Evolutionary conservation across 306 rosid genomes (phyloP), one percentile per base, ranked within the genome.

Genomic region (Vicia villosa): DNA sequence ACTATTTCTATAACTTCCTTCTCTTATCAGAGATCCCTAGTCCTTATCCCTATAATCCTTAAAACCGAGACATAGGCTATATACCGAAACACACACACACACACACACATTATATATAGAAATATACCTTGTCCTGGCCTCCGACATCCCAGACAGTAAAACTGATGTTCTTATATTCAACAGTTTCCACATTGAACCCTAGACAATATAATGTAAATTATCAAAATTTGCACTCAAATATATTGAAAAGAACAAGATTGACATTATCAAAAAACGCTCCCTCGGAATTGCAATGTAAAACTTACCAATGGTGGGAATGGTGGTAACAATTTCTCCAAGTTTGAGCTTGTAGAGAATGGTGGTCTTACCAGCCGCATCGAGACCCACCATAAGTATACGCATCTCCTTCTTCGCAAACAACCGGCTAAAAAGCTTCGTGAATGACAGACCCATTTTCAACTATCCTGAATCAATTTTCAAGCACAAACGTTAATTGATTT

Each of bases 111-210:
- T 22, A 15, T 43, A 45, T 1, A 28, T 7, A 28, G 12, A 57
- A 10, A 38, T 38, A 64, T 64, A 91, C 97, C 96, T 89, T 89
- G 88, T 88, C 94, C 72, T 91, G 96, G 72, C 96, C 97, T 45
- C 97, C 97, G 13, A 91, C 96, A 84, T 91, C 97, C 97, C 97
- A 91, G 56, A 91, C 97, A 46, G 97, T 91, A 76, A 91, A 91
- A 88, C 97, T 91, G 79, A 91, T 91, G 96, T 91, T 91, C 86
- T 91, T 89, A 70, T 91, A 91, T 75, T 89, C 96, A 68, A 91
- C 96, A 6, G 97, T 91, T 87, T 91, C 97, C 75, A 91, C 97
- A 58, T 91, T 91, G 77, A 91, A 91, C 38, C 97, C 97, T 91
- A 75, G 52, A 70, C 34, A 70, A 59, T 60, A 63, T 6, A 13